A percentile compares a stretch with the other conserved stretches of the same genome.
These are phyloP conservation scores for Ganoderma lucidum DNA, from an alignment of 1,284 basidiomycete species.

Conservation along the genomic window DNA sequence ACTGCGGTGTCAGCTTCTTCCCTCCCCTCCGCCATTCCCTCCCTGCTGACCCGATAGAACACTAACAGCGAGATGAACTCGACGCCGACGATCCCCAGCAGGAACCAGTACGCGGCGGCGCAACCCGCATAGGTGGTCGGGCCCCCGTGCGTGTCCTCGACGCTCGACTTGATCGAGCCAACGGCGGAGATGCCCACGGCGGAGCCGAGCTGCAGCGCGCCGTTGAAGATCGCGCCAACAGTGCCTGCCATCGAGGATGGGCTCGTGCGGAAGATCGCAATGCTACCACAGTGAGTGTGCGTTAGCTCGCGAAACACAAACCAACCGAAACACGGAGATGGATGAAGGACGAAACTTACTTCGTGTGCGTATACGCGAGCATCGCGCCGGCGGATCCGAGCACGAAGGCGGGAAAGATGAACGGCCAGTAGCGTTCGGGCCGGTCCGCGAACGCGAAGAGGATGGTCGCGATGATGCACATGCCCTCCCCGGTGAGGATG, in stretches of 20 bases:
- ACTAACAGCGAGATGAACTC: slow-evolving; percentile 45
- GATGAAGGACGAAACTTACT: slow-evolving; percentile 33
- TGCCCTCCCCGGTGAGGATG: slow-evolving; percentile 49
- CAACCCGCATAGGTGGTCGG: slow-evolving; percentile 48
- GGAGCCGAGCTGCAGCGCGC: slow-evolving; percentile 59
- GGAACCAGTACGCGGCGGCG: slow-evolving; percentile 57
- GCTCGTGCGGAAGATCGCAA: slow-evolving; percentile 58
- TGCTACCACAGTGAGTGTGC: slow-evolving; percentile 40
- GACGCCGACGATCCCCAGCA: slow-evolving; percentile 49
- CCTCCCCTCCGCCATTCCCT: slow-evolving; percentile 26
- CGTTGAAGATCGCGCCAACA: slow-evolving; percentile 63
- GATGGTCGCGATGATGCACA: slow-evolving; percentile 50
- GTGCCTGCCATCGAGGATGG: slow-evolving; percentile 59
- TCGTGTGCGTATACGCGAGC: slow-evolving; percentile 44
- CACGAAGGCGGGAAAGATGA: slow-evolving; percentile 57
- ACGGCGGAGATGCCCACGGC: slow-evolving; percentile 57
- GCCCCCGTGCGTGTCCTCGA: slow-evolving; percentile 46
- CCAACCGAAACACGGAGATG: slow-evolving; percentile 21
- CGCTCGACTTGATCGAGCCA: slow-evolving; percentile 55
- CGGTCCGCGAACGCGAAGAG: slow-evolving; percentile 52
- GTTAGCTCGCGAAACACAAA: background rate
- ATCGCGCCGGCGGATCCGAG: slow-evolving; percentile 52
- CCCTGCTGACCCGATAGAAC: slow-evolving; percentile 46
- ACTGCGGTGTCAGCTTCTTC: slow-evolving; percentile 20
- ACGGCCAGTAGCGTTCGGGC: slow-evolving; percentile 53